Conservation (phyloP, 163 green algal species). For the Scenedesmus sp. region DNA sequence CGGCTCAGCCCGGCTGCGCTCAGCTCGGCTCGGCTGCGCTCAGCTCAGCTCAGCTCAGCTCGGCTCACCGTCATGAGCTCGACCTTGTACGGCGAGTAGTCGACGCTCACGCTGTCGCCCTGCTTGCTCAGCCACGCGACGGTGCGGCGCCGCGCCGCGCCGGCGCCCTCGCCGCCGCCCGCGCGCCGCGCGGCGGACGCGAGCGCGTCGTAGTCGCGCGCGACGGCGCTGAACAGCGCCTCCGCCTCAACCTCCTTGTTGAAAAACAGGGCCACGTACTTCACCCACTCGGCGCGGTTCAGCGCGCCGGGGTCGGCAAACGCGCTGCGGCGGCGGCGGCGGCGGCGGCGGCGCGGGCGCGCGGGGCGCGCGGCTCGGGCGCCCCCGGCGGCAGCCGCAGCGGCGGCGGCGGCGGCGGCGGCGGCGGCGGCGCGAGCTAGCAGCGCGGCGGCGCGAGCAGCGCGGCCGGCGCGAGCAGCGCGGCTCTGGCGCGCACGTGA, state of each 20-base stretch:
- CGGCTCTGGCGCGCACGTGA: constrained; percentile 55
- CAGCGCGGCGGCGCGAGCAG: too few species aligned
- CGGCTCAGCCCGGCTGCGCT: too few species aligned
- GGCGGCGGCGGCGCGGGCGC: not conserved
- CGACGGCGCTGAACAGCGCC: constrained; percentile 64
- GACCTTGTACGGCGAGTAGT: constrained; percentile 68
- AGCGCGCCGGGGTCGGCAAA: constrained; percentile 66
- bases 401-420: not conserved
- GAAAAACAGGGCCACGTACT: constrained; percentile 91
- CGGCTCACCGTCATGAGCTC: constrained; percentile 53
- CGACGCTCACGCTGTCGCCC: constrained; percentile 41
- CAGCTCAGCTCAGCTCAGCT: too few species aligned
- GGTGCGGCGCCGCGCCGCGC: not conserved
- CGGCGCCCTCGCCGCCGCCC: not conserved
- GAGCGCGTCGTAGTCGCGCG: constrained; percentile 50
- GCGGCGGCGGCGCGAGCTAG: too few species aligned
- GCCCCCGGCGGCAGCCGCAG: not conserved
- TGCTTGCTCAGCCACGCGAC: constrained; percentile 49
- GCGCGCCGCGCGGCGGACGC: not conserved
- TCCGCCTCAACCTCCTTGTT: constrained; percentile 82
- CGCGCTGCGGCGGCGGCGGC: constrained; percentile 43
- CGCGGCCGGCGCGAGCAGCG: not conserved
- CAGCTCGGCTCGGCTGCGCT: too few species aligned
- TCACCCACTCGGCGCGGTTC: constrained; percentile 91
- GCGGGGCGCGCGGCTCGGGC: not conserved